Evolutionary conservation across 2,329 filamentous ascomycete genomes (phyloP), one percentile per base, ranked within the genome.

Genomic region (Juglanconis juglandina): DNA sequence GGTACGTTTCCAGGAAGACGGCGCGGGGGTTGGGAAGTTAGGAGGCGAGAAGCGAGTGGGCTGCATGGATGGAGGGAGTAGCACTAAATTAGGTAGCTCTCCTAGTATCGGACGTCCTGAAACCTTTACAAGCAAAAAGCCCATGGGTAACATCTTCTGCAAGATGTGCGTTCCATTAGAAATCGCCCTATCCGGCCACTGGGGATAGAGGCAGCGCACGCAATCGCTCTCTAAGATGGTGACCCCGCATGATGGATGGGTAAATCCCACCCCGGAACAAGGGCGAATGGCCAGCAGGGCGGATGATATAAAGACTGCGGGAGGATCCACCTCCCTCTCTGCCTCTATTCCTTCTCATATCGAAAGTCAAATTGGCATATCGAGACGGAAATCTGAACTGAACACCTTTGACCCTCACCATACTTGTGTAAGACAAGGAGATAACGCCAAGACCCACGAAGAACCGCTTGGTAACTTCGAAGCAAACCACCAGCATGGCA

Each of bases 401-500:
- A 24, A 24, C 24, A 24, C 24, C 24, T 2, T 24, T 24, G 24
- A 24, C 24, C 24, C 24, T 24, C 24, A 2, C 24, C 24, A 24
- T 24, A 24, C 24, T 24, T 24, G 17, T 17, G 34, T 35, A 6
- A 24, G 33, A 9, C 13, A 49, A 14, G 41, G 30, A 54, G 11
- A 48, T 13, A 24, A 42, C 37, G 10, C 17, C 34, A 35, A 39
- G 5, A 13, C 9, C 5, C 24, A 2, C 9, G 33, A 8, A n/a
- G 24, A 13, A 50, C 2, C 10, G 7, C 10, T 37, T n/a, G 7
- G 2, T 35, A 14, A 50, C 44, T 41, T 24, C 37, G 56, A 51
- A 32, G n/a, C 8, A 48, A 87, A 87, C 67, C 81, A 88, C 64
- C n/a, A 65, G 13, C 39, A 75, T 75, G 72, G 71, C 72, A n/a